phyloP scores from a whole-genome alignment of 78 protist species.

The Dictyostelium intermedium region DNA sequence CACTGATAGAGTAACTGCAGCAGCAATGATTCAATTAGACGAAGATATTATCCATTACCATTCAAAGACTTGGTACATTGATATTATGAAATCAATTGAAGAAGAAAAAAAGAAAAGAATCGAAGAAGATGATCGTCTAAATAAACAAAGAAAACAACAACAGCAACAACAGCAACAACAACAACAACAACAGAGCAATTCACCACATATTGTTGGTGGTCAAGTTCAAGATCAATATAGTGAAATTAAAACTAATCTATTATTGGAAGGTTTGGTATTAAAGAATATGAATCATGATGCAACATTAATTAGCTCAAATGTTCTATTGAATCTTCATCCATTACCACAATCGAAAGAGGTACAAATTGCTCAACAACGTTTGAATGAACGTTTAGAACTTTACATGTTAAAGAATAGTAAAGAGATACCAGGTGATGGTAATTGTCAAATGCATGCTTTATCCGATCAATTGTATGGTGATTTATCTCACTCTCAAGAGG shows the following conservation, averaged over 20 bases:
- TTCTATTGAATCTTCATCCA: conserved; percentile 47
- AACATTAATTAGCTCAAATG: conserved; percentile 14
- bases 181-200: not conserved
- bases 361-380: conserved; percentile 38
- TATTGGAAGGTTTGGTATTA: conserved; percentile 30
- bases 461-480: conserved; percentile 70
- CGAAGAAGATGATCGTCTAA: conserved; percentile 10
- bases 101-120: conserved; percentile 19
- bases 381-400: conserved; percentile 46
- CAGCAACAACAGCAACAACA: no score
- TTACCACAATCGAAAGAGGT: conserved; percentile 56
- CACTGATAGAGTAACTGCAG: conserved; percentile 20
- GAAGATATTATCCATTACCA: conserved; percentile 34
- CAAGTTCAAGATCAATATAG: conserved; percentile 6
- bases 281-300: conserved; percentile 71
- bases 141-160: not conserved
- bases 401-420: conserved; percentile 70
- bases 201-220: not conserved
- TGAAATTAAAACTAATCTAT: conserved; percentile 38
- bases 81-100: conserved; percentile 46
- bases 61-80: conserved; percentile 27
- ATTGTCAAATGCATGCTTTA: conserved; percentile 77
- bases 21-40: not conserved
- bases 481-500: conserved; percentile 30
- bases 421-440: conserved; percentile 78